Evolutionary conservation across 495 filamentous ascomycete genomes (phyloP), one percentile per base, ranked within the genome.

Genomic region (Parmelia sp.): DNA sequence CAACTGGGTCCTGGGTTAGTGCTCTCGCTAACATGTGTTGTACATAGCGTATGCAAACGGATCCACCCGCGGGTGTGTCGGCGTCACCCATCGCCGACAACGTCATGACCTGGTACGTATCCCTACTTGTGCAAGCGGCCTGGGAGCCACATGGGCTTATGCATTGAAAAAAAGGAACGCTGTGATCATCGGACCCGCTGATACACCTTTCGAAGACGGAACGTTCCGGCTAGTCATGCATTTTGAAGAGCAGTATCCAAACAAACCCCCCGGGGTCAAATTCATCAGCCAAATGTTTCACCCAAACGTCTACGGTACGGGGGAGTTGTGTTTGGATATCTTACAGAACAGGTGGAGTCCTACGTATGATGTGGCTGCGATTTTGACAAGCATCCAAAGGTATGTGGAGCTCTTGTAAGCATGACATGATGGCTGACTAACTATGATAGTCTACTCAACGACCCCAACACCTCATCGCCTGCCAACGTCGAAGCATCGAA

Each of bases 241-340:
- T 70, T 98, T 98, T 65, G 94, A 97, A 72, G 94, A 98, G 72
- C 90, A 94, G 65, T 98, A 98, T 70, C 94, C 94, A 17, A 98
- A 97, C 78, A 97, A 97, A 73, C 94, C 94, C 2, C 94, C 94
- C 0, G 89, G 90, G 3, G 94, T 97, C 74, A 97, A 97, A 73
- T 98, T 98, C 74, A 96, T 97, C 76, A 96, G 90, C 75, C 84
- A 91, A 71, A 98, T 98, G 94, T 98, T 98, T 76, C 94, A 98
- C 71, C 94, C 94, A 4, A 98, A 98, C 69, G 94, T 98, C 36
- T 98, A 98, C 72, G 91, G 89, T 35, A 97, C 93, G 4, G 94
- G 94, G 25, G 94, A 98, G 78, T 84, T 98, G 37, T 98, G 94
- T 72, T 80, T 98, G 65, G 94, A 98, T 72, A 98, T 98, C 69